A percentile compares a stretch with the other conserved stretches of the same genome.
phyloP scores from a whole-genome alignment of 169 alveolate species.

The Hammondia hammondi region DNA sequence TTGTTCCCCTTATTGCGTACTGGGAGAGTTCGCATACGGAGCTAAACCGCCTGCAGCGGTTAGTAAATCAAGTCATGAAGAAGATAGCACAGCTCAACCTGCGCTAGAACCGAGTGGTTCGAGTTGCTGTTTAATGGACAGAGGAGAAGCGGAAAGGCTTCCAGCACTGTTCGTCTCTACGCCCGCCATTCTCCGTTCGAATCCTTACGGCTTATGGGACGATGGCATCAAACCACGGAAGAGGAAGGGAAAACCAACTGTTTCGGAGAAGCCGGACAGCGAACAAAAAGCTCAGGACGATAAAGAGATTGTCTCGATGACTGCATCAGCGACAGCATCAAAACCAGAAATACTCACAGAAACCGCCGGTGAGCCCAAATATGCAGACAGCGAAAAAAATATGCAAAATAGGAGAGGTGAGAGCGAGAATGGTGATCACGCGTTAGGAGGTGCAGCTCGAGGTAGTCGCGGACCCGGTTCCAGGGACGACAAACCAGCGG shows the following conservation, averaged over 20 bases:
- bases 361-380: not conserved
- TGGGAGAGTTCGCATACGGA: not conserved
- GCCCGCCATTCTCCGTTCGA: not conserved
- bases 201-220: conserved; percentile 30
- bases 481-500: not conserved
- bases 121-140: conserved; percentile 2
- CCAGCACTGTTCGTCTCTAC: not conserved
- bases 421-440: not conserved
- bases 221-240: conserved; percentile 3
- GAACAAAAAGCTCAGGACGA: not conserved
- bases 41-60: not conserved
- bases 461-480: not conserved
- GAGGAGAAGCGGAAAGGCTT: not conserved
- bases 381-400: not conserved
- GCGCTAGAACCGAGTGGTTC: not conserved
- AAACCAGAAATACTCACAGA: not conserved
- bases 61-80: not conserved
- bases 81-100: not conserved
- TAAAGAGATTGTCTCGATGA: not conserved
- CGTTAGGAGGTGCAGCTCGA: too few species aligned
- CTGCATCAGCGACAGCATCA: not conserved
- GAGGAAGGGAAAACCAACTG: not conserved
- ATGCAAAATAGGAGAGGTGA: not conserved
- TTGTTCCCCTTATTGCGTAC: conserved; percentile 32
- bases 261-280: not conserved